Evolutionary conservation across 2,329 filamentous ascomycete genomes (phyloP), one percentile per base, ranked within the genome.

Genomic region (Phaeoacremonium minimum): DNA sequence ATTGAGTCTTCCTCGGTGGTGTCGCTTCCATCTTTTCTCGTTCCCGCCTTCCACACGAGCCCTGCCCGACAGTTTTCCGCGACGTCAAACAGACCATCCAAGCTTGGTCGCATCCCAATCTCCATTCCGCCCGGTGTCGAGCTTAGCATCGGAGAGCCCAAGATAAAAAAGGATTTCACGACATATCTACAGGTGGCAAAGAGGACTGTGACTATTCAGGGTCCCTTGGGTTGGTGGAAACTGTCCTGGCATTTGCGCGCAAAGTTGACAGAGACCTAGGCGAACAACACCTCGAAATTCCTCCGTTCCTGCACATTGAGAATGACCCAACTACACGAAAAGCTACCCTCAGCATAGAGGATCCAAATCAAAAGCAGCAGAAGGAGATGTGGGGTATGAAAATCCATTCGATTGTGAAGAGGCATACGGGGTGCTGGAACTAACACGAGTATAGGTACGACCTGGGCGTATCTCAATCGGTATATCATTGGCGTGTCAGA

Each of bases 401-500:
- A n/a, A 36, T 14, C 20, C 28, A 8, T 20, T 30, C 26, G 7
- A 6, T 20, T 16, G 6, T 20, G 17, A 6, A 19, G 30, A n/a
- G 14, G 15, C 13, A 7, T 32, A 30, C 26, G 6, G 30, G 9
- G 20, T 15, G 28, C 16, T 26, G 14, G 34, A 28, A 18, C 16
- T 38, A 48, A 57, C 33, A 61, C 49, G 44, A 18, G 34, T 40
- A 29, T 46, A 95, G 90, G 90, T 45, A 97, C 91, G 6, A 85
- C 82, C 30, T 90, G 93, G 67, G 83, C 89, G 20, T 91, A 95
- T 57, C 74, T 98, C 37, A 85, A 87, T 53, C 94, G 93, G 60
- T 81, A 94, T 69, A 85, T 98, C 43, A 80, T 89, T 45, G 93
- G 93, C 41, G 93, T 98, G 15, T 95, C 88, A 26, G 93, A 98